Evolutionary conservation across 2,329 filamentous ascomycete species (phyloP).

Genomic region (Moelleriella libera): DNA sequence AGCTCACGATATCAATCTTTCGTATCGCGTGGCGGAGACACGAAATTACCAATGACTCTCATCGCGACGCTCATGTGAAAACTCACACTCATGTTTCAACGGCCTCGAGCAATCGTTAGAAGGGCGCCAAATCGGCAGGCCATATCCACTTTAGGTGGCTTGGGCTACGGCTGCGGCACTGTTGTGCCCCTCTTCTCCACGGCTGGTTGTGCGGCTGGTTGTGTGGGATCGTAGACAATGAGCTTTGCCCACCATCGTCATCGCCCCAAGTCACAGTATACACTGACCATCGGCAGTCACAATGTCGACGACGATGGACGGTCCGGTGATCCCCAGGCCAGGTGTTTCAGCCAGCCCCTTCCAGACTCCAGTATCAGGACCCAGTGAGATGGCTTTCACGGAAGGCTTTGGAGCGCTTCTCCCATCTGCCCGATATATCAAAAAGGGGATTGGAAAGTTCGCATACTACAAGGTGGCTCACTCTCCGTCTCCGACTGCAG

Average conservation of each 20-base stretch:
- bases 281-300: not conserved
- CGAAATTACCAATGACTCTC: too few species aligned
- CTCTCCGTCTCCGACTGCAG: not conserved
- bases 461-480: constrained; percentile 23
- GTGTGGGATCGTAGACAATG: not conserved
- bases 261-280: not conserved
- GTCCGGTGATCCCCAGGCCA: not conserved
- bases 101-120: too few species aligned
- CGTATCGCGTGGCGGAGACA: too few species aligned
- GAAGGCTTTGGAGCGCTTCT: constrained; percentile 22
- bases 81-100: too few species aligned
- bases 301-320: not conserved
- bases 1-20: too few species aligned
- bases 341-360: not conserved
- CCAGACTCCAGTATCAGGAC: constrained; percentile 16
- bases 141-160: too few species aligned
- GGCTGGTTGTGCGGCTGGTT: not conserved
- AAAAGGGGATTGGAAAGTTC: constrained; percentile 17
- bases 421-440: constrained; percentile 20
- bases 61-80: too few species aligned
- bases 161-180: too few species aligned
- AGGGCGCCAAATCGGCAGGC: too few species aligned
- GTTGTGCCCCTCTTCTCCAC: not conserved
- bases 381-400: constrained; percentile 21
- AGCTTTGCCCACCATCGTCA: not conserved